phyloP scores from a whole-genome alignment of 2,329 filamentous ascomycete species.

The Ceratocystis cacaofunesta region DNA sequence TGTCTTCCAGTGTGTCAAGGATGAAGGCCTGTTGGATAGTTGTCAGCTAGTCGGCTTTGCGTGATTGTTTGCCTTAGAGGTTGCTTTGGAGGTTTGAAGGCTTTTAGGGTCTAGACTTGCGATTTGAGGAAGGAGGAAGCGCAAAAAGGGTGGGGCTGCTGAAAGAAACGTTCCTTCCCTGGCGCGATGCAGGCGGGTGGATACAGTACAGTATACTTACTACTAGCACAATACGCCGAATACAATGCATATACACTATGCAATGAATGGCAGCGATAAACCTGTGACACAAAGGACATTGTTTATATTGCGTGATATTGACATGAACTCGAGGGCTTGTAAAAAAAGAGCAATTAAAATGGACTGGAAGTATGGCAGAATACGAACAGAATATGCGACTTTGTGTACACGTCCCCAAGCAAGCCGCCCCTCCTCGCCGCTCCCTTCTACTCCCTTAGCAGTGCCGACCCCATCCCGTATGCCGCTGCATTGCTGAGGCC shows the following conservation, averaged over 20 bases:
- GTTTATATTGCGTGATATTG: not conserved
- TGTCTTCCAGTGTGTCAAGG: no score
- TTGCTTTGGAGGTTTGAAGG: not conserved
- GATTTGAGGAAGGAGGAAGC: not conserved
- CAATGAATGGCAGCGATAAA: no score
- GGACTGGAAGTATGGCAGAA: not conserved
- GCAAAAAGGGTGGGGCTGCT: not conserved
- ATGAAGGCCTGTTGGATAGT: no score
- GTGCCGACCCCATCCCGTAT: slow-evolving; percentile 5
- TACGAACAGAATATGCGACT: no score
- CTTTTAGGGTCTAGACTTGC: not conserved
- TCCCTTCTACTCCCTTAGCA: not conserved
- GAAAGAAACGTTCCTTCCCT: not conserved
- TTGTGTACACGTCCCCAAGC: no score
- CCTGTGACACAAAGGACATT: not conserved
- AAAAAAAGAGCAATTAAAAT: not conserved
- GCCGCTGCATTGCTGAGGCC: not conserved
- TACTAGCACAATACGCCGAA: not conserved
- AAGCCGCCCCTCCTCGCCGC: not conserved
- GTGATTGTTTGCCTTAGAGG: no score
- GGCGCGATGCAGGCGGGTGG: not conserved
- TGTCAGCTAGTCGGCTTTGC: no score
- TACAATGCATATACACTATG: no score
- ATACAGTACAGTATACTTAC: not conserved
- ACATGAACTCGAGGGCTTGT: not conserved